These are phyloP conservation scores for Pseudogymnoascus sp. DNA, from an alignment of 2,329 filamentous ascomycete species.

Conservation along the genomic window DNA sequence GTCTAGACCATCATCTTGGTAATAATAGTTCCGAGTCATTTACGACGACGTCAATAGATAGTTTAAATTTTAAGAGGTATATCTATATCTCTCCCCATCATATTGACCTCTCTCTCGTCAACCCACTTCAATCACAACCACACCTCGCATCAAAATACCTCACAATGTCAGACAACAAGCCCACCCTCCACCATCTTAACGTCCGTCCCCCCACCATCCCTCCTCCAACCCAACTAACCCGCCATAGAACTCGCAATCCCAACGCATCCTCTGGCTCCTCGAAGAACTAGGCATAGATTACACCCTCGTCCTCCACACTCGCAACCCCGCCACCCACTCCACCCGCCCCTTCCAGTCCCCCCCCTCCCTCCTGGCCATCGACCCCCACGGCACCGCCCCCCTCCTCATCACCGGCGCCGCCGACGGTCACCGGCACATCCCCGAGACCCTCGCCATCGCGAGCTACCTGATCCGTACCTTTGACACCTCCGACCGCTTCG, in stretches of 20 bases:
- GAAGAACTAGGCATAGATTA: slow-evolving; percentile 66
- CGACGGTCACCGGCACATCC: slow-evolving; percentile 20
- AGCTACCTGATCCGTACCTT: slow-evolving; percentile 28
- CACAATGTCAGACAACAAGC: slow-evolving; percentile 8
- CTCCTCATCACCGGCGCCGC: slow-evolving; percentile 40
- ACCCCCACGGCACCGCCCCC: slow-evolving; percentile 79
- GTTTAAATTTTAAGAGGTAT: not conserved
- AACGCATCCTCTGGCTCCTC: slow-evolving; percentile 60
- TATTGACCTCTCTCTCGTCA: not conserved
- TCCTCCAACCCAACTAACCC: not conserved
- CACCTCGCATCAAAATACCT: not conserved
- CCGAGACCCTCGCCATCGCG: slow-evolving; percentile 26
- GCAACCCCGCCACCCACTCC: slow-evolving; percentile 43
- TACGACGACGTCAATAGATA: not conserved
- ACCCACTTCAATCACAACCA: not conserved
- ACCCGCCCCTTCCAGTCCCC: slow-evolving; percentile 47
- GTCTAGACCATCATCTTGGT: not conserved
- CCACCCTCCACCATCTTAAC: slow-evolving; percentile 23
- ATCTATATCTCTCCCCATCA: not conserved
- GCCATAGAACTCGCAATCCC: slow-evolving; percentile 56
- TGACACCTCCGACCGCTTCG: slow-evolving; percentile 23
- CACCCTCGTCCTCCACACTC: slow-evolving; percentile 62
- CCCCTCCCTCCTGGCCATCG: slow-evolving; percentile 58
- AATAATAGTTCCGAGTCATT: not conserved
- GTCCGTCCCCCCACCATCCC: slow-evolving; percentile 12